These are phyloP conservation scores for Ascochyta rabiei DNA, from an alignment of 2,329 filamentous ascomycete species.

Conservation along the genomic window DNA sequence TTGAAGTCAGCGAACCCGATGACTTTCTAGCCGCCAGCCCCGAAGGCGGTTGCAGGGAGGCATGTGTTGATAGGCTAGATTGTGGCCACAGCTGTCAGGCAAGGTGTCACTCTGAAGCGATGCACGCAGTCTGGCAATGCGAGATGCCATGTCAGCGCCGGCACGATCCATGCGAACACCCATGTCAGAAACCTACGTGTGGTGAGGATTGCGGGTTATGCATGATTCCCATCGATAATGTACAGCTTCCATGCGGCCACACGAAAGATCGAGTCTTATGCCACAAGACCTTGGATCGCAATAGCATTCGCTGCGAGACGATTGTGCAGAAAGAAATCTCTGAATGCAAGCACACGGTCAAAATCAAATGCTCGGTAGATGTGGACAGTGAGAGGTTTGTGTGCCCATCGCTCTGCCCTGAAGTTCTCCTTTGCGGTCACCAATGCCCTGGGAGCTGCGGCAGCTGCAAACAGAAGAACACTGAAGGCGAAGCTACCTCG, in stretches of 20 bases:
- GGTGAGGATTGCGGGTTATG: conserved; percentile 38
- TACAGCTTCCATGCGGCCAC: conserved; percentile 40
- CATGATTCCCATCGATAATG: conserved; percentile 22
- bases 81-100: conserved; percentile 41
- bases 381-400: conserved; percentile 50
- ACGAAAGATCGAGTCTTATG: conserved; percentile 24
- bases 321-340: conserved; percentile 57
- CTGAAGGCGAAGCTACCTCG: conserved; percentile 11
- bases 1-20: conserved; percentile 33
- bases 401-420: conserved; percentile 59
- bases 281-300: conserved; percentile 49
- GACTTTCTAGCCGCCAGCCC: conserved; percentile 38
- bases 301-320: conserved; percentile 56
- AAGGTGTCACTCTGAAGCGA: conserved; percentile 38
- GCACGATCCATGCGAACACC: conserved; percentile 33
- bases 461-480: conserved; percentile 53
- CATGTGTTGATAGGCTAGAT: conserved; percentile 29
- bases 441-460: conserved; percentile 57
- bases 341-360: conserved; percentile 61
- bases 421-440: conserved; percentile 63
- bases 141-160: conserved; percentile 33
- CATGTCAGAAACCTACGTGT: conserved; percentile 36
- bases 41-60: conserved; percentile 39
- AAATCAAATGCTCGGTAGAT: conserved; percentile 58
- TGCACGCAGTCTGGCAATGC: conserved; percentile 38